Conservation (phyloP, 192 early-diverging fungal species). For the Coemansia sp. region DNA sequence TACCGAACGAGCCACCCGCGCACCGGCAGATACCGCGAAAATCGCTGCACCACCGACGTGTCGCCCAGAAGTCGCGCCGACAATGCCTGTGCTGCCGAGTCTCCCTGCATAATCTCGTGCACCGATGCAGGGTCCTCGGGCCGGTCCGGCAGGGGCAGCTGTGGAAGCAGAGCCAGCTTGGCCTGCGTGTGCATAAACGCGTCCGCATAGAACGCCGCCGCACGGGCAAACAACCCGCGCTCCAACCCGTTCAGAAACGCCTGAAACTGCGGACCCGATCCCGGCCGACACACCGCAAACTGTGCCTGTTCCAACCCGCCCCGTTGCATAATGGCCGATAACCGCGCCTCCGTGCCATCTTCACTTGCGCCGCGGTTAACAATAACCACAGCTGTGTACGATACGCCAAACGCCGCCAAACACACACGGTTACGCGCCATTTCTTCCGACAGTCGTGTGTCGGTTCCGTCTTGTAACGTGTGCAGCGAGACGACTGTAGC, state of each 20-base stretch:
- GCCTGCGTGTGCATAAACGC: conserved; percentile 37
- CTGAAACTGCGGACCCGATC: conserved; percentile 33
- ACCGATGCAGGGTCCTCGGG: conserved; percentile 8
- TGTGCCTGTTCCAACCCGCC: conserved; percentile 30
- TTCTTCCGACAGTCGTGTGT: conserved; percentile 19
- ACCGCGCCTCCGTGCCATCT: conserved; percentile 11
- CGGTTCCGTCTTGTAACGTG: conserved; percentile 10
- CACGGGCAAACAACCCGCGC: conserved; percentile 16
- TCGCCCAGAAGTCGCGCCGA: not conserved
- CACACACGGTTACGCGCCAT: conserved; percentile 52
- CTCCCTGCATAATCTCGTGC: conserved; percentile 4
- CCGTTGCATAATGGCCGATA: conserved; percentile 15
- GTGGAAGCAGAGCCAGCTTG: conserved; percentile 22
- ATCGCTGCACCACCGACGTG: conserved; percentile 11
- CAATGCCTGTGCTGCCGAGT: not conserved
- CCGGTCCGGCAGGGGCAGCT: conserved; percentile 21
- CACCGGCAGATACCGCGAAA: conserved; percentile 29
- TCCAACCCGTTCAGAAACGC: conserved; percentile 24
- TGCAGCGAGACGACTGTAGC: conserved; percentile 41
- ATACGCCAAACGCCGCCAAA: conserved; percentile 26
- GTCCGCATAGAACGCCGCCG: conserved; percentile 30
- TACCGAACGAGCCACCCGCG: conserved; percentile 47
- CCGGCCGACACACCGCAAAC: conserved; percentile 36
- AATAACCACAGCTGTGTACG: conserved; percentile 37
- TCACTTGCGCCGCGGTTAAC: conserved; percentile 19